phyloP scores from a whole-genome alignment of 129 eudicot species.

The Chrysanthemum makinoi region DNA sequence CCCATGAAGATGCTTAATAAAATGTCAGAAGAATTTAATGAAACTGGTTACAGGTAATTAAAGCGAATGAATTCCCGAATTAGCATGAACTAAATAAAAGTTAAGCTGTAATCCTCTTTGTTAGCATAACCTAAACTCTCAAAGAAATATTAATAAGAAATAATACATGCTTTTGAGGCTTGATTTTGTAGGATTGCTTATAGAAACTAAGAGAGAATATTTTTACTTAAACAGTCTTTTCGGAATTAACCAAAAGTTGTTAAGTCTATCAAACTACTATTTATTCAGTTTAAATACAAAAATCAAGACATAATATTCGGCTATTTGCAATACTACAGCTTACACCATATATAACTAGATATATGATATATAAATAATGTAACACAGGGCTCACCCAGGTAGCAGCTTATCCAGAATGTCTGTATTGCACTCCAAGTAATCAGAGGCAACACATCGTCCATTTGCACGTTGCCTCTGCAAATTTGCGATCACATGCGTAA shows the following conservation, averaged over 20 bases:
- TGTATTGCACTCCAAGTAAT: slow-evolving; percentile 43
- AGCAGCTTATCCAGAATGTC: slow-evolving; percentile 37
- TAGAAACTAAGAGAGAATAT: too few species aligned
- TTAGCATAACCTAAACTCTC: too few species aligned
- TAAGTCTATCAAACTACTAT: neutral
- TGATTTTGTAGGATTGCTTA: too few species aligned
- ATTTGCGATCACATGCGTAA: slow-evolving; percentile 46
- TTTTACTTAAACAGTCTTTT: slow-evolving; percentile 13
- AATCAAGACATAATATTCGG: neutral
- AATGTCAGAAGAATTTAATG: neutral
- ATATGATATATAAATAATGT: neutral
- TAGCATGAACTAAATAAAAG: too few species aligned
- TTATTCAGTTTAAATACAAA: neutral
- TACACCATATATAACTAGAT: slow-evolving; percentile 1
- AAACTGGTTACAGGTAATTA: neutral
- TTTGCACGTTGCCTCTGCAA: slow-evolving; percentile 47
- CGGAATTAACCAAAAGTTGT: neutral
- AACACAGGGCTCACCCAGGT: slow-evolving; percentile 42
- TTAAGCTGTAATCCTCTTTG: too few species aligned
- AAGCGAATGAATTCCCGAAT: neutral
- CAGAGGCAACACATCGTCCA: slow-evolving; percentile 41
- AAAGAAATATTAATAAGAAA: too few species aligned
- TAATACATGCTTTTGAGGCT: too few species aligned
- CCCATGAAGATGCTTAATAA: neutral
- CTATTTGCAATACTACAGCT: neutral